Percentiles rank a stretch among this genome's conserved stretches.
Evolutionary conservation across 2,329 filamentous ascomycete species (phyloP).

Genomic region (Teratosphaeria zuluensis): DNA sequence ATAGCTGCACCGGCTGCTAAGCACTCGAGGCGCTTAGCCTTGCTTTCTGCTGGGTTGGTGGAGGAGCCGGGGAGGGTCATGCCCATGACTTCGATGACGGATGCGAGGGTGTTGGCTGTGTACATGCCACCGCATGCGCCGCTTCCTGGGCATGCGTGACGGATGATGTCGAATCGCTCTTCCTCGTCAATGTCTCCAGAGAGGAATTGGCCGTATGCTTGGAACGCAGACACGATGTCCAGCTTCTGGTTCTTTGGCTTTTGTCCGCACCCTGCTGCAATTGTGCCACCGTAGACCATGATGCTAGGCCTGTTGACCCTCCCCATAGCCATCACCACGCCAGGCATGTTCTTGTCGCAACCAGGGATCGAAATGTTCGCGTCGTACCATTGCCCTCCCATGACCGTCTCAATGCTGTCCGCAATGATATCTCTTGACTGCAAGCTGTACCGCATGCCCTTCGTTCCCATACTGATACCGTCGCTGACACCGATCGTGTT

Average conservation of each 20-base stretch:
- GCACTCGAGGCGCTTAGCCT: slow-evolving; percentile 43
- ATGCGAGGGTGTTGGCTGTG: slow-evolving; percentile 45
- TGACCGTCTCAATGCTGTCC: slow-evolving; percentile 97
- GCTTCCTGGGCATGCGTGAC: slow-evolving; percentile 75
- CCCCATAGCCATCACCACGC: slow-evolving; percentile 67
- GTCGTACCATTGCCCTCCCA: slow-evolving; percentile 98
- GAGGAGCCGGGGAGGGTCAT: slow-evolving; percentile 43
- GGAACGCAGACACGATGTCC: slow-evolving; percentile 85
- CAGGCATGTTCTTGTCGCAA: slow-evolving; percentile 99
- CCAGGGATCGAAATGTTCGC: slow-evolving; percentile 93
- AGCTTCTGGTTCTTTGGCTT: slow-evolving; percentile 57
- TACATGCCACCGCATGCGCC: slow-evolving; percentile 79
- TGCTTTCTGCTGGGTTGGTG: slow-evolving; percentile 41
- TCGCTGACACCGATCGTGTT: slow-evolving; percentile 98
- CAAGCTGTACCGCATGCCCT: slow-evolving; percentile 74
- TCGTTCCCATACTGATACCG: slow-evolving; percentile 96
- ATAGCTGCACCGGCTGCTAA: slow-evolving; percentile 41
- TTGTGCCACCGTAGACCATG: slow-evolving; percentile 97
- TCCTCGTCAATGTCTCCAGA: slow-evolving; percentile 84
- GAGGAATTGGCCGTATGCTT: slow-evolving; percentile 93
- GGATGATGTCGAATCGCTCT: slow-evolving; percentile 87
- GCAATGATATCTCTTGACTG: slow-evolving; percentile 95
- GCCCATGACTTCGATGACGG: slow-evolving; percentile 42
- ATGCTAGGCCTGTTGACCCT: slow-evolving; percentile 86
- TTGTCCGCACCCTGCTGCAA: slow-evolving; percentile 77